Base-by-base conservation (phyloP, 139 green algal species). In the Coccomyxa sp. region DNA sequence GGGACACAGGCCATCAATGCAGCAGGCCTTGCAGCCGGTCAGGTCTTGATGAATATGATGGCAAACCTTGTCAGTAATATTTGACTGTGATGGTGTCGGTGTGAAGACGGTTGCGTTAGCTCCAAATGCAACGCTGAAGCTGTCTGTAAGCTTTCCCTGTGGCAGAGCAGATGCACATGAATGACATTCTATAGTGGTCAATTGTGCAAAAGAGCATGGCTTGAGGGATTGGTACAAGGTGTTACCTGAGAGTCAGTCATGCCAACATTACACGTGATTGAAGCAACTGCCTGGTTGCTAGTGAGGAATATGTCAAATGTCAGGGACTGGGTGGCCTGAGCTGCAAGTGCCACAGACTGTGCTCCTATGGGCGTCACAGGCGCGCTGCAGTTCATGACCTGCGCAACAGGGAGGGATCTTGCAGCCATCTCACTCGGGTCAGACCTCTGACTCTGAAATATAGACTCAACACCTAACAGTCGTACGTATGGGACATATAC, bases 21-120 rank as follows among this genome's bases (percentile, higher is more conserved):
- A 51, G 38, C 38, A 51, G 38, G 3, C 38, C 38, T 51, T 51
- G 38, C 38, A 51, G 38, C 38, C 38, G 38, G 38, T 51, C 7
- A 7, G 38, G 7, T 7, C 7, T 51, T 51, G 38, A 7, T 51
- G 7, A 51, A 51, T 7, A 51, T 7, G 38, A 51, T 4, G 21
- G 63, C 63, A 71, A 28, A 25, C 63, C 63, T 71, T 88, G 67
- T 57, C 51, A 23, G 60, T 75, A 10, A 86, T 82, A 38, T 86
- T 51, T 63, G 82, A 86, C 82, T 86, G 77, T 0, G 63, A 80
- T 13, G 77, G 77, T 13, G 77, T 67, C 30, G 82, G n/a, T 30
- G 58, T 57, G 63, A 90, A 92, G 0, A 82, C 51, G 0, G 91
- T 95, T 23, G 88, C 88, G 57, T 93, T 93, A 38, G 88, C 91